Percentiles rank a stretch among this genome's conserved stretches.
Conservation (phyloP, 176 grass and related monocot species). For the Bromus sterilis region DNA sequence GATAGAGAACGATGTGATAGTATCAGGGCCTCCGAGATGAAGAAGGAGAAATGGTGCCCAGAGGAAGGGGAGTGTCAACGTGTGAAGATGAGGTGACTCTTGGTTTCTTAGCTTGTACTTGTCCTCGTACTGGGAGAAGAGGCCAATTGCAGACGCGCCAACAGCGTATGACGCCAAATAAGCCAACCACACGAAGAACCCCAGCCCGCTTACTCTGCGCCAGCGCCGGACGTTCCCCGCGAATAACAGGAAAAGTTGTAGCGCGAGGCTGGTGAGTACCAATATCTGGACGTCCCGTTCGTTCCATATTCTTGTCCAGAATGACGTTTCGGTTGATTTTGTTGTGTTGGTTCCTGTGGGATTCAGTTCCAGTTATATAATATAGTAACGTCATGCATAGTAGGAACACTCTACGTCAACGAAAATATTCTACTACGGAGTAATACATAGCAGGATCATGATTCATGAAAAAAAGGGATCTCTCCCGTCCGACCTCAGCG, state of each 20-base stretch:
- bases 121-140: neutral
- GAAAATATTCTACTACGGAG: too few relatives aligned
- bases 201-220: rapidly evolving
- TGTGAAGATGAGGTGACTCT: neutral
- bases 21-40: neutral
- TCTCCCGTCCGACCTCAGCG: too few relatives aligned
- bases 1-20: neutral
- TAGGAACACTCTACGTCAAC: too few relatives aligned
- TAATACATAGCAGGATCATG: too few relatives aligned
- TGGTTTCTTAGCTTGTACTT: neutral
- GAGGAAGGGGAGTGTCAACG: neutral
- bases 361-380: too few relatives aligned
- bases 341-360: neutral
- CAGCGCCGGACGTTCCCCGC: neutral
- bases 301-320: neutral
- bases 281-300: neutral
- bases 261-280: neutral
- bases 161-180: neutral
- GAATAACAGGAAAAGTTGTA: neutral
- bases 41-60: neutral
- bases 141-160: neutral
- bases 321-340: neutral
- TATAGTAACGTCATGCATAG: too few relatives aligned
- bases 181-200: neutral
- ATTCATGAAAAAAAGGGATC: too few relatives aligned